Conservation (phyloP, 73 alveolate genomes). For the Paramecium sexaurelia region DNA sequence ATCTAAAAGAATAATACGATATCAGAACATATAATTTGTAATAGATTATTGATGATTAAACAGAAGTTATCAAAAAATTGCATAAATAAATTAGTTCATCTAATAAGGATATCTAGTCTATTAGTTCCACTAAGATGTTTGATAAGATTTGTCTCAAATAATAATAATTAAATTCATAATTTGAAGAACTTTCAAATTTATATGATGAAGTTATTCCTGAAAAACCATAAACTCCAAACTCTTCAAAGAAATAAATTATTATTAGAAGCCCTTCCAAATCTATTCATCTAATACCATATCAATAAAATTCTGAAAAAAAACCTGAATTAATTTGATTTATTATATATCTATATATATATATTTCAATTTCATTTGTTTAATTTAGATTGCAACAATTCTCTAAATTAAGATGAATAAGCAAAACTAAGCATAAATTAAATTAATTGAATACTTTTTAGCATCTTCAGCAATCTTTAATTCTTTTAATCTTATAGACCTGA, state of each 20-base stretch:
- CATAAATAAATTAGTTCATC: background rate
- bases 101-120: background rate
- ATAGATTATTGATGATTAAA: slow-evolving; percentile 4
- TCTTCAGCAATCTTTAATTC: slow-evolving; percentile 6
- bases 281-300: background rate
- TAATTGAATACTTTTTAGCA: slow-evolving; percentile 30
- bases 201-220: background rate
- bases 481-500: slow-evolving; percentile 9
- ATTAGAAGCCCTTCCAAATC: background rate
- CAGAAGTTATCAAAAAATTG: background rate
- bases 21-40: background rate
- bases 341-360: background rate
- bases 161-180: background rate
- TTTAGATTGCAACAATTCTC: background rate
- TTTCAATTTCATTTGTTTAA: background rate
- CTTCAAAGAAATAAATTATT: background rate
- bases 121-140: background rate
- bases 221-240: background rate
- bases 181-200: background rate
- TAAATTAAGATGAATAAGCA: slow-evolving; percentile 25
- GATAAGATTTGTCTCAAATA: background rate
- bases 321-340: background rate
- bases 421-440: background rate
- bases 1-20: background rate
- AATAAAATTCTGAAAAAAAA: background rate